Percentiles rank a stretch among this genome's conserved stretches.
Conservation (phyloP, 805 yeast species). For the Komagataella phaffii region DNA sequence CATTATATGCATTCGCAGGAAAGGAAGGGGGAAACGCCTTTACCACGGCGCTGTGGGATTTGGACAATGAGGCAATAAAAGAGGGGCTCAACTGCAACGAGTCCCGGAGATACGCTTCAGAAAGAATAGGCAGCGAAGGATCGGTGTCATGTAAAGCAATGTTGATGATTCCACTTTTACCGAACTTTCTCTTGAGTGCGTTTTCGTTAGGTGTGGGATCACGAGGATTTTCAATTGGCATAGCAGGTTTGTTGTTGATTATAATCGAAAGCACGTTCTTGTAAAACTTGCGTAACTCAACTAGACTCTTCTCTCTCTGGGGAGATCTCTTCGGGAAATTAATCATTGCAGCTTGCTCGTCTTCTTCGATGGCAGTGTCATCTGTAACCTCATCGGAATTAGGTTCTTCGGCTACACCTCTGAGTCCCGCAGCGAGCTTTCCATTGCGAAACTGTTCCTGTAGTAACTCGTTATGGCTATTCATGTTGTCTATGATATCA, state of each 20-base stretch:
- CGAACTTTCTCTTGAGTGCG: slow-evolving; percentile 11
- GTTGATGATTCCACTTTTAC: slow-evolving; percentile 13
- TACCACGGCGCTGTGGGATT: slow-evolving; percentile 33
- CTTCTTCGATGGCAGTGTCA: neutral
- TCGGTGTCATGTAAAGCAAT: slow-evolving; percentile 18
- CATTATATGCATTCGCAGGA: slow-evolving; percentile 28
- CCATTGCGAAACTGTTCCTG: neutral
- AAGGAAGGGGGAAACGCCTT: slow-evolving; percentile 19
- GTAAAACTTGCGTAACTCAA: slow-evolving; percentile 11
- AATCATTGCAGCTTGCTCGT: neutral
- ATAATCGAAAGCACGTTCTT: slow-evolving; percentile 9
- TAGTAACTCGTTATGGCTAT: neutral
- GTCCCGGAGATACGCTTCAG: slow-evolving; percentile 36
- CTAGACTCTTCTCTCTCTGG: slow-evolving; percentile 5
- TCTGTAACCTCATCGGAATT: neutral
- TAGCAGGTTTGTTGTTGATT: slow-evolving; percentile 10
- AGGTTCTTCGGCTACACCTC: neutral
- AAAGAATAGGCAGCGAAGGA: slow-evolving; percentile 22
- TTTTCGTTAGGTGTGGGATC: slow-evolving; percentile 1
- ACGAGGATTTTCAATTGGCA: slow-evolving; percentile 10
- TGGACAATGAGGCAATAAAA: slow-evolving; percentile 28
- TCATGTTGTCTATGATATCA: neutral
- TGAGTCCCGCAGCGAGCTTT: neutral
- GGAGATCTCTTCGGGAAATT: neutral
- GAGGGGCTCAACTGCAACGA: slow-evolving; percentile 32